Conservation (phyloP, 805 yeast species). For the Lipomyces kockii region DNA sequence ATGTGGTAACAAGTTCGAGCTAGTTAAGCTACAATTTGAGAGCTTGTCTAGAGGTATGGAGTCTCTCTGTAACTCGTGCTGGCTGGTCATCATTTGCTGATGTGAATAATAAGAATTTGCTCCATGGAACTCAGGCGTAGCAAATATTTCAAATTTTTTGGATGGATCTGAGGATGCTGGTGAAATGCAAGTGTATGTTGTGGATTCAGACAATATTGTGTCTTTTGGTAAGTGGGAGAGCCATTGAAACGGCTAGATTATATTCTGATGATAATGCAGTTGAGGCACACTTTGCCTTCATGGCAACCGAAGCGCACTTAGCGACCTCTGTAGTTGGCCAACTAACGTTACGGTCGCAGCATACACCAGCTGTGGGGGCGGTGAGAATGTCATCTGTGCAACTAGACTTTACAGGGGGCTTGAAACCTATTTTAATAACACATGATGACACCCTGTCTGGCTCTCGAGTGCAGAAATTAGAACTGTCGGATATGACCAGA, state of each 20-base stretch:
- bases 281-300: conserved; percentile 25
- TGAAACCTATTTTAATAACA: conserved; percentile 20
- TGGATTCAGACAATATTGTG: conserved; percentile 17
- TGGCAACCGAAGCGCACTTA: conserved; percentile 21
- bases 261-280: conserved; percentile 13
- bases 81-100: background rate
- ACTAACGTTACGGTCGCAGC: conserved; percentile 25
- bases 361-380: conserved; percentile 15
- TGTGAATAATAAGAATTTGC: conserved; percentile 6
- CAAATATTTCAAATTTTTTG: conserved; percentile 15
- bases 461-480: conserved; percentile 8
- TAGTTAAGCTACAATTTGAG: conserved; percentile 30
- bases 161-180: background rate
- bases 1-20: conserved; percentile 17
- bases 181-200: conserved; percentile 5
- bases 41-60: conserved; percentile 7
- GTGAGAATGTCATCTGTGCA: conserved; percentile 12
- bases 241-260: background rate
- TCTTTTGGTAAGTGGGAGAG: conserved; percentile 18
- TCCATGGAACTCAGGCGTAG: conserved; percentile 19
- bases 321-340: conserved; percentile 18
- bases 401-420: conserved; percentile 24
- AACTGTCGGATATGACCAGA: conserved; percentile 5
- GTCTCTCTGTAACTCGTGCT: background rate
- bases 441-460: conserved; percentile 10